Evolutionary conservation across 2,329 filamentous ascomycete genomes (phyloP), one percentile per base, ranked within the genome.

Genomic region (Xylaria sp.): DNA sequence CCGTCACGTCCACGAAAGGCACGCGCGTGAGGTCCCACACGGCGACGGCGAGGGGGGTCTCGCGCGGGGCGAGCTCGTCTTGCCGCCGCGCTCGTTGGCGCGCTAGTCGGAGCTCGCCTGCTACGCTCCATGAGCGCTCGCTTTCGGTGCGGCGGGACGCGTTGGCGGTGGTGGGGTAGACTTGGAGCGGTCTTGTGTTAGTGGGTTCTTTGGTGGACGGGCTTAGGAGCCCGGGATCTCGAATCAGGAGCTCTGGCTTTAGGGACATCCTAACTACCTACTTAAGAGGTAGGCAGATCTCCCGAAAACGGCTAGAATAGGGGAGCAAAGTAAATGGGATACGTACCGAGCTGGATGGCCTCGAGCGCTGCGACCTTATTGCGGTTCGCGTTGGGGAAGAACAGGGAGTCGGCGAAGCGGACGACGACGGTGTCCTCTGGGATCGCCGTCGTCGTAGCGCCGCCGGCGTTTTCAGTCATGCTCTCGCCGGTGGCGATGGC

Each of bases 361-460:
- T 71, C 68, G 41, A 69, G 65, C 2, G 66, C 51, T 4, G 46
- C 48, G 2, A 59, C 45, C 50, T 70, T 71, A 49, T 55, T 63
- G 39, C 77, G 71, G 51, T 82, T 81, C 2, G 83, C 82, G 63
- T 87, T 87, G 56, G 78, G 80, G 71, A 86, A 87, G 68, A 86
- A 80, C 34, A 87, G 71, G 1, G 80, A 78, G 52, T 84, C 80
- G 34, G 75, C 77, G 67, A 85, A 83, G 3, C 74, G 74, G 64
- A 87, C 82, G 34, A 87, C 71, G 24, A 80, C 81, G 1, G 78
- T 76, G 60, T 85, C 82, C 2, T 74, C 69, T 1, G 72, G 77
- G 20, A 77, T 63, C 1, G 21, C 37, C 2, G 53, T 55, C 2
- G n/a, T n/a, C n/a, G n/a, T n/a, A n/a, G n/a, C n/a, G n/a, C 64